Conservation (phyloP, 2,329 filamentous ascomycete genomes). For the Pseudogymnoascus sp. region DNA sequence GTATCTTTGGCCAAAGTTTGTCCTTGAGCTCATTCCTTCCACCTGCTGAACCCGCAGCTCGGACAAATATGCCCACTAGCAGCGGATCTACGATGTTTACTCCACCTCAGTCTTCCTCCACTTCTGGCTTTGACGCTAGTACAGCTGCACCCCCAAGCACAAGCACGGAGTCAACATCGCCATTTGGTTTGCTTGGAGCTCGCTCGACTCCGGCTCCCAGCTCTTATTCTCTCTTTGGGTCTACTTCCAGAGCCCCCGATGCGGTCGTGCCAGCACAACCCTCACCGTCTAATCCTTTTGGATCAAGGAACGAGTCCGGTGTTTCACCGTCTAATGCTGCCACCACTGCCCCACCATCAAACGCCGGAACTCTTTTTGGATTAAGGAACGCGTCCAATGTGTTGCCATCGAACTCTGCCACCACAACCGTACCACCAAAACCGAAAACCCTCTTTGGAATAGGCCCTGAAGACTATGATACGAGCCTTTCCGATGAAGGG, state of each 20-base stretch:
- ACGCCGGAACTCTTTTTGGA: neutral
- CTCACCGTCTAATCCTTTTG: neutral
- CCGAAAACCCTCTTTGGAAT: neutral
- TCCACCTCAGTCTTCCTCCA: constrained; percentile 28
- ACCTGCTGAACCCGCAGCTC: neutral
- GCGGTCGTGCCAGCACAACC: neutral
- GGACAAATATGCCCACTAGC: neutral
- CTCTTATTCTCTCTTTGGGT: neutral
- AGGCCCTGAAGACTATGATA: neutral
- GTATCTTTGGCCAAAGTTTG: neutral
- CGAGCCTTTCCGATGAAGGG: neutral
- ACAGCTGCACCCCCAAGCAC: constrained; percentile 22
- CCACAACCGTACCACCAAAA: neutral
- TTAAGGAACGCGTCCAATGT: neutral
- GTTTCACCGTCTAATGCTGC: neutral
- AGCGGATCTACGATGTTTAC: neutral
- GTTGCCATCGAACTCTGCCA: neutral
- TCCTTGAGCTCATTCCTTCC: neutral
- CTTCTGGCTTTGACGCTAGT: constrained; percentile 32
- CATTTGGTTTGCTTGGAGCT: neutral
- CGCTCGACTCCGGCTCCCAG: neutral
- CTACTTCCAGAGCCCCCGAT: neutral
- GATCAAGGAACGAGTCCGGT: neutral
- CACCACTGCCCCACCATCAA: neutral
- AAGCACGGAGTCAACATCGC: neutral